These are phyloP conservation scores for Capsicum chinense DNA, from an alignment of 257 asterid species.

Conservation along the genomic window DNA sequence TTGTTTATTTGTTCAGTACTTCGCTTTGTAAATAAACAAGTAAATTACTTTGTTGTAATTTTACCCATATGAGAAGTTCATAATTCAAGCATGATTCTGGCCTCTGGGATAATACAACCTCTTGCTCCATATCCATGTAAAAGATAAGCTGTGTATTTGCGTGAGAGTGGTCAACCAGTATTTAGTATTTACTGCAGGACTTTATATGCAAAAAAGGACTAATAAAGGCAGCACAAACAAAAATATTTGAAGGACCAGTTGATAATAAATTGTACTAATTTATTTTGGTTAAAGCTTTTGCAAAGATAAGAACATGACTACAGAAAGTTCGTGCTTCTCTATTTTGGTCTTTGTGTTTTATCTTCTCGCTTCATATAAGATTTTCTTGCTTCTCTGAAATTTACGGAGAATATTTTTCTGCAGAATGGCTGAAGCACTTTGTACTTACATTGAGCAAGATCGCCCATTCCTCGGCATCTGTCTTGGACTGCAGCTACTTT, in stretches of 20 bases:
- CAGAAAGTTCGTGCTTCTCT: neutral
- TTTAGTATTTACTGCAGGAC: neutral
- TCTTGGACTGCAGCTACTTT: slow-evolving; percentile 95
- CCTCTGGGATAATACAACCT: neutral
- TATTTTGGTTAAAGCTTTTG: slow-evolving; percentile 6
- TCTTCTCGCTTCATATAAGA: neutral
- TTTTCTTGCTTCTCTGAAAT: neutral
- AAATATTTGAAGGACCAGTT: neutral
- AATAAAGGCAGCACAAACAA: neutral
- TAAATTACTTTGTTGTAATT: neutral
- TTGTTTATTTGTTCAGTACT: neutral
- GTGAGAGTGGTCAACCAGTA: neutral
- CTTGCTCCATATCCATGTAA: neutral
- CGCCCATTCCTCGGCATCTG: slow-evolving; percentile 97
- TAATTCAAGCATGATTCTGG: neutral
- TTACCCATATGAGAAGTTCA: neutral
- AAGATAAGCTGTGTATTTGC: neutral
- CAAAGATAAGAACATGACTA: neutral
- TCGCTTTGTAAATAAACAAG: neutral
- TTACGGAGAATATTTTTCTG: slow-evolving; percentile 35
- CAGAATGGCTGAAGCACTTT: slow-evolving; percentile 85
- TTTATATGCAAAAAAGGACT: neutral
- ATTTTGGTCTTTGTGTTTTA: neutral
- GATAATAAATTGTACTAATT: neutral
- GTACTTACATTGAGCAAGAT: slow-evolving; percentile 85